phyloP scores from a whole-genome alignment of 2,329 filamentous ascomycete species.

The Sporothrix sp. region DNA sequence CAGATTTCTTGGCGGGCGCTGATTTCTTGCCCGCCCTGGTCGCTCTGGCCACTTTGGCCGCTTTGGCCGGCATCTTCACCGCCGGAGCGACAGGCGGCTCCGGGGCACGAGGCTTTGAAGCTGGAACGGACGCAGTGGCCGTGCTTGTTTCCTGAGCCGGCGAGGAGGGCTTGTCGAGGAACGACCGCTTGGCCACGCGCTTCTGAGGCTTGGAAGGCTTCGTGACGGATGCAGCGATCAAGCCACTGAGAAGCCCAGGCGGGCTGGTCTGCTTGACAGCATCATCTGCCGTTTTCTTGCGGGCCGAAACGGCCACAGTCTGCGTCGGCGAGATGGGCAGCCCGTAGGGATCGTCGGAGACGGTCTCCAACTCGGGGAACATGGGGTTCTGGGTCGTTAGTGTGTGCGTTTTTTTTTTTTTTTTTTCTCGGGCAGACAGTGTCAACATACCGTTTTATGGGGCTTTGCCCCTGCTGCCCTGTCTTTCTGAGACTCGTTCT shows the following conservation, averaged over 20 bases:
- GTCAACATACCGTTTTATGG: not conserved
- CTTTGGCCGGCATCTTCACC: not conserved
- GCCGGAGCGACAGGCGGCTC: not conserved
- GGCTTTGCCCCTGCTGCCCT: not conserved
- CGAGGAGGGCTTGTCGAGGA: conserved; percentile 5
- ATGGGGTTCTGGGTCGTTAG: not conserved
- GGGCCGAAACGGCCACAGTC: not conserved
- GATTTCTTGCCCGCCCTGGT: not conserved
- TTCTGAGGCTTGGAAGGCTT: conserved; percentile 8
- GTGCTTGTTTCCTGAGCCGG: not conserved
- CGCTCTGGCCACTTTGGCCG: no score
- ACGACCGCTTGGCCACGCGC: conserved; percentile 12
- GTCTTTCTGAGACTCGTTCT: conserved; percentile 7
- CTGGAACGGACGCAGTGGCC: not conserved
- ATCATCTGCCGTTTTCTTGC: not conserved
- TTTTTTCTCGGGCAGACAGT: not conserved
- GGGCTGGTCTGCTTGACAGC: conserved; percentile 5
- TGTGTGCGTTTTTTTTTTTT: no score
- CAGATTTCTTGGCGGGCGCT: not conserved
- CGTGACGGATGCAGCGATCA: not conserved
- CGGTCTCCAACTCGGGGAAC: not conserved
- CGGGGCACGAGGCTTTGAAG: not conserved
- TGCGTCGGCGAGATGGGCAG: conserved; percentile 8
- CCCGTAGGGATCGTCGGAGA: conserved; percentile 8
- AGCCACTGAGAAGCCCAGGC: not conserved